phyloP scores from a whole-genome alignment of 805 yeast species.

The Schizosaccharomyces osmophilus region DNA sequence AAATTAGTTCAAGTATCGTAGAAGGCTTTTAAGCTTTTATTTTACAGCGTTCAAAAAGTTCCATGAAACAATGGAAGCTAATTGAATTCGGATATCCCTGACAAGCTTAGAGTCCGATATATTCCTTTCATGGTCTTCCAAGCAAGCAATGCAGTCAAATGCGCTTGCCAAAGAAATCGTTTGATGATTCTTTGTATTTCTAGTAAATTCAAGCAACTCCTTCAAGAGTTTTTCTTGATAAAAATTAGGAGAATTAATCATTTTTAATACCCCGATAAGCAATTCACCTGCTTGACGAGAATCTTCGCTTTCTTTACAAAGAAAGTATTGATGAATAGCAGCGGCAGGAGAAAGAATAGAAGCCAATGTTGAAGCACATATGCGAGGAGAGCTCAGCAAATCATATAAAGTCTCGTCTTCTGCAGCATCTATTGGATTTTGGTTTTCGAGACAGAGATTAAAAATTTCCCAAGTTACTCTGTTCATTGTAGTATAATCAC shows the following conservation, averaged over 20 bases:
- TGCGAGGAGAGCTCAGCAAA: neutral
- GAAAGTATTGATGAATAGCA: neutral
- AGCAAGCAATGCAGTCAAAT: neutral
- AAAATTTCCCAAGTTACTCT: constrained; percentile 1
- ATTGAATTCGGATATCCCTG: too few relatives aligned
- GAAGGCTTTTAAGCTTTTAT: too few relatives aligned
- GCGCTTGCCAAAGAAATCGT: neutral
- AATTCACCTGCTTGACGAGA: neutral
- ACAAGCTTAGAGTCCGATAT: too few relatives aligned
- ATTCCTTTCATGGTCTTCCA: neutral
- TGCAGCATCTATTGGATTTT: neutral
- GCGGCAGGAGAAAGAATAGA: neutral
- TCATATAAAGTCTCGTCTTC: neutral
- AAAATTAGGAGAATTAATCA: neutral
- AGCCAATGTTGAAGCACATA: neutral
- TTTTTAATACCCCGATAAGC: neutral
- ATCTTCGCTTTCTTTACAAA: neutral
- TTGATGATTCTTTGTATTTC: neutral
- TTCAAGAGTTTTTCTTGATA: neutral
- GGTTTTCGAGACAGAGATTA: neutral
- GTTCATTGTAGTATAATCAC: neutral
- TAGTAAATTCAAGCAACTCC: neutral
- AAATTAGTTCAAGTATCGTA: too few relatives aligned
- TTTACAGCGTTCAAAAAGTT: too few relatives aligned
- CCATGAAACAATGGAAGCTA: too few relatives aligned